A percentile compares a stretch with the other conserved stretches of the same genome.
phyloP scores from a whole-genome alignment of 1,139 yeast species.

The Yamadazyma spencermartinsiae region DNA sequence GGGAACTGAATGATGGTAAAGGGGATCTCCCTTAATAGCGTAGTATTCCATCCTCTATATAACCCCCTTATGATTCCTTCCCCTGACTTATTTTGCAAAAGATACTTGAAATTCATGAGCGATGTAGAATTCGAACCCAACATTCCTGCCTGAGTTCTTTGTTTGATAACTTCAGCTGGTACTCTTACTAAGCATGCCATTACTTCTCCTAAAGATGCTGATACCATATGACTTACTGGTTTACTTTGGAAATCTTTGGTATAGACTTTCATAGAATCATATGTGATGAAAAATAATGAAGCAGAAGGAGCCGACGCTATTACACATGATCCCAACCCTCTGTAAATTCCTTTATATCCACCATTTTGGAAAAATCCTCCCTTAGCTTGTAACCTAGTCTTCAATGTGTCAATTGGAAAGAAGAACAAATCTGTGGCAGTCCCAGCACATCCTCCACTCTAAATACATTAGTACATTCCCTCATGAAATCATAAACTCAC shows the following conservation, averaged over 20 bases:
- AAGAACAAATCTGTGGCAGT: conserved; percentile 92
- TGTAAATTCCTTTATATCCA: conserved; percentile 86
- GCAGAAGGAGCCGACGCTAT: conserved; percentile 97
- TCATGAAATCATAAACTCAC: neutral
- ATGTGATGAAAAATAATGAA: conserved; percentile 83
- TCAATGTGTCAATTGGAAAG: conserved; percentile 93
- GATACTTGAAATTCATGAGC: conserved; percentile 61
- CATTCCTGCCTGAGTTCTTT: conserved; percentile 78
- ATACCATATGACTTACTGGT: conserved; percentile 70
- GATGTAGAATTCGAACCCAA: conserved; percentile 54
- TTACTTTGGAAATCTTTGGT: conserved; percentile 36
- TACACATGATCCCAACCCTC: conserved; percentile 91
- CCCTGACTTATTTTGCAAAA: conserved; percentile 59
- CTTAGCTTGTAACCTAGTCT: conserved; percentile 90
- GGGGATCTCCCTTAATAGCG: conserved; percentile 92
- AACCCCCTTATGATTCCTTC: conserved; percentile 79
- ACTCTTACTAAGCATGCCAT: conserved; percentile 93
- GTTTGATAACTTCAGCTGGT: conserved; percentile 96
- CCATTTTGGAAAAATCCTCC: conserved; percentile 94
- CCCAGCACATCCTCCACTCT: conserved; percentile 96
- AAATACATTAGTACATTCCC: conserved; percentile 16
- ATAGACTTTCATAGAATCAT: conserved; percentile 68
- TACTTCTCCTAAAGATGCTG: conserved; percentile 88
- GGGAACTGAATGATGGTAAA: conserved; percentile 96
- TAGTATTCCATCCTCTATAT: conserved; percentile 91